These are phyloP conservation scores for Obba rivulosa DNA, from an alignment of 768 basidiomycete genomes.

Conservation along the genomic window DNA sequence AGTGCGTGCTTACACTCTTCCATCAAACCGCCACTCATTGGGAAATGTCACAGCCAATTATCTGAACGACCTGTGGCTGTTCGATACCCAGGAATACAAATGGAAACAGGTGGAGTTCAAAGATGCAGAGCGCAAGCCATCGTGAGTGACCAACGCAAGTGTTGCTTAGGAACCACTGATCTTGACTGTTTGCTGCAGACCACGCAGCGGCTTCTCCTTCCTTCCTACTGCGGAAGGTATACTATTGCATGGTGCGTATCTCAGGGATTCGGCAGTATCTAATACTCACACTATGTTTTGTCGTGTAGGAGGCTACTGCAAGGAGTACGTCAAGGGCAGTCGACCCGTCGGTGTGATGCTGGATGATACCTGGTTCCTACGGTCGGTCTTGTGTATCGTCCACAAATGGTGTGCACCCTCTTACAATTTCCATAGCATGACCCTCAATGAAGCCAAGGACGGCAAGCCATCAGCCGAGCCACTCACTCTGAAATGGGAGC, in stretches of 20 bases:
- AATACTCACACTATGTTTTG: background rate
- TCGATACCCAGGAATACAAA: slow-evolving; percentile 80
- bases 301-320: slow-evolving; percentile 76
- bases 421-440: slow-evolving; percentile 24
- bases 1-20: slow-evolving; percentile 39
- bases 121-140: slow-evolving; percentile 67
- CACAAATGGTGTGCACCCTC: slow-evolving; percentile 4
- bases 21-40: background rate
- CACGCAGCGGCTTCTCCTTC: slow-evolving; percentile 83
- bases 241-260: slow-evolving; percentile 59
- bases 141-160: slow-evolving; percentile 41
- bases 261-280: background rate
- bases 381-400: slow-evolving; percentile 34
- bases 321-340: slow-evolving; percentile 84
- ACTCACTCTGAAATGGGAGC: slow-evolving; percentile 76
- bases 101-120: slow-evolving; percentile 77
- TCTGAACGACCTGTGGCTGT: slow-evolving; percentile 79
- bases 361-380: slow-evolving; percentile 86
- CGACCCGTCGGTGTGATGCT: slow-evolving; percentile 82
- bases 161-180: background rate
- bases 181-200: slow-evolving; percentile 31
- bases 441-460: slow-evolving; percentile 22
- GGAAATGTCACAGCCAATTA: slow-evolving; percentile 53
- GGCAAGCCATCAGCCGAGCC: slow-evolving; percentile 37
- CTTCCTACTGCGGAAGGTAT: slow-evolving; percentile 74